These are phyloP conservation scores for Inosperma sp. DNA, from an alignment of 768 basidiomycete genomes.

Conservation along the genomic window DNA sequence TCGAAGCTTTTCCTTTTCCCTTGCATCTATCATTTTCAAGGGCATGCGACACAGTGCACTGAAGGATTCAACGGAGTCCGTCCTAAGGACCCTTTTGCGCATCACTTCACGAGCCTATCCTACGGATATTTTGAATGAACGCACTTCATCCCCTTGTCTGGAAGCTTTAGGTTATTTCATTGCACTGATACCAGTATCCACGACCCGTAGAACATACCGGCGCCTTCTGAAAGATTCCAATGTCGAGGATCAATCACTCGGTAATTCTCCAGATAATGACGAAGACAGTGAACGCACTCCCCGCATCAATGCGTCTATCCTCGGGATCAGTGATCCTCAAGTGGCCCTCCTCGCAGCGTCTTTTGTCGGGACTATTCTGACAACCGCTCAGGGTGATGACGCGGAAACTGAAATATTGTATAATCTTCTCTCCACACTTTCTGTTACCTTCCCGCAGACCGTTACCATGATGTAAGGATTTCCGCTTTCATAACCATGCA, in stretches of 20 bases:
- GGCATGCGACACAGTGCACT: conserved; percentile 69
- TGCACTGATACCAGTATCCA: conserved; percentile 67
- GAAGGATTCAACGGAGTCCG: conserved; percentile 54
- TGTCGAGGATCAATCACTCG: conserved; percentile 43
- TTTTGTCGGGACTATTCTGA: conserved; percentile 70
- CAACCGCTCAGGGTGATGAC: conserved; percentile 73
- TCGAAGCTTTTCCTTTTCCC: conserved; percentile 70
- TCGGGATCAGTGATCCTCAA: conserved; percentile 59
- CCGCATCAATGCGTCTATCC: conserved; percentile 48
- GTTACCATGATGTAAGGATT: conserved; percentile 64
- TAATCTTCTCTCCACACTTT: conserved; percentile 67
- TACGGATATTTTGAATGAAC: conserved; percentile 32
- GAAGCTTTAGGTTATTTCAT: conserved; percentile 77
- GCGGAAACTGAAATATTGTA: conserved; percentile 79
- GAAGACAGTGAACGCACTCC: conserved; percentile 47
- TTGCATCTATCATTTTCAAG: conserved; percentile 83
- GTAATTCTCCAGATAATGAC: conserved; percentile 33
- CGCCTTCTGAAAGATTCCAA: conserved; percentile 60
- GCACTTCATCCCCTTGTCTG: conserved; percentile 42
- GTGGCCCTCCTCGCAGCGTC: conserved; percentile 71
- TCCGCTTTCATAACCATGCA: not conserved
- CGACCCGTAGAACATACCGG: conserved; percentile 51
- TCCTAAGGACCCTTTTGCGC: conserved; percentile 57
- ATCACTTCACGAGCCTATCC: conserved; percentile 49
- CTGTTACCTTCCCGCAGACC: conserved; percentile 63